These are phyloP conservation scores for Didymella segeticola DNA, from an alignment of 2,329 filamentous ascomycete genomes.

Conservation along the genomic window DNA sequence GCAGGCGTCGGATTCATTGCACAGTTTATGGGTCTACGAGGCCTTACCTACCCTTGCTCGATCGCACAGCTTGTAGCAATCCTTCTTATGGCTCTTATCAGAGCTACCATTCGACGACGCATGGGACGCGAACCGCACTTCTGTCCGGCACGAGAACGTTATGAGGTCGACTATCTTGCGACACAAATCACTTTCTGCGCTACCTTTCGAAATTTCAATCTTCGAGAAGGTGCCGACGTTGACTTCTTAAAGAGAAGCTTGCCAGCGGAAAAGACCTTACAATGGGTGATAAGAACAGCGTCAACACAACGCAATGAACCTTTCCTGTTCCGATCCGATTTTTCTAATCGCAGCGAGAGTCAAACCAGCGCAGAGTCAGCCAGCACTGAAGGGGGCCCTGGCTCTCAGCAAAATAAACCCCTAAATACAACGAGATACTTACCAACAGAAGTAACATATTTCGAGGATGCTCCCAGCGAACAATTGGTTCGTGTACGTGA, in stretches of 20 bases:
- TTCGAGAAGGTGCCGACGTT: too few species aligned
- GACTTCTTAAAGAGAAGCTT: not conserved
- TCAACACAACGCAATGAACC: too few species aligned
- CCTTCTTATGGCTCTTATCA: not conserved
- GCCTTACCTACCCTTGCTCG: not conserved
- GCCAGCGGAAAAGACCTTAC: not conserved
- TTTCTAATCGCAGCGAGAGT: too few species aligned
- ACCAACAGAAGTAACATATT: not conserved
- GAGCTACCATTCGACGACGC: not conserved
- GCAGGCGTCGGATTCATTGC: not conserved
- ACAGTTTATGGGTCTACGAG: conserved; percentile 2
- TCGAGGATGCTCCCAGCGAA: not conserved
- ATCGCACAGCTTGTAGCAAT: conserved; percentile 1
- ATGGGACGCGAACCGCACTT: not conserved
- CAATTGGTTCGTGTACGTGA: not conserved
- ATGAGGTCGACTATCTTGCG: conserved; percentile 1
- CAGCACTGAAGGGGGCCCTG: too few species aligned
- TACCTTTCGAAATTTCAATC: too few species aligned
- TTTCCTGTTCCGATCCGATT: too few species aligned
- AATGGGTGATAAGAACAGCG: not conserved
- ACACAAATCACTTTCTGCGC: not conserved
- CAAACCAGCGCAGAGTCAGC: too few species aligned
- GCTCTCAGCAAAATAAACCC: too few species aligned
- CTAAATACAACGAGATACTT: not conserved
- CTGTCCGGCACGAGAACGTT: not conserved